Conservation (phyloP, 2,329 filamentous ascomycete genomes). For the Metarhizium album region DNA sequence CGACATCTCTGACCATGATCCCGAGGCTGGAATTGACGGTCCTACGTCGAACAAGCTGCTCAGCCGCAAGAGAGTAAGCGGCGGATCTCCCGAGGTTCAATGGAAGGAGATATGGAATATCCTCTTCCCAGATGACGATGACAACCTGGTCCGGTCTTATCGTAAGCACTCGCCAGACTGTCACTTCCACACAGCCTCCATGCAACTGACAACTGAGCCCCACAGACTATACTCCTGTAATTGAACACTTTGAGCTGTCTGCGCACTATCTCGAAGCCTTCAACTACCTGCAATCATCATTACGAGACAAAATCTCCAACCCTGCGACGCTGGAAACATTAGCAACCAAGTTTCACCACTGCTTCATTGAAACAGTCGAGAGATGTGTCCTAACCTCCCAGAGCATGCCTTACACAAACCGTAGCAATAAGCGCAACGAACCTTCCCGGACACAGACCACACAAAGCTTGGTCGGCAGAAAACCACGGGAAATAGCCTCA, state of each 20-base stretch:
- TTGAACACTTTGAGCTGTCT: slow-evolving; percentile 30
- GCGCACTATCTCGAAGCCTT: slow-evolving; percentile 23
- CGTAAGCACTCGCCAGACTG: slow-evolving; percentile 12
- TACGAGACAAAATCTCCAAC: slow-evolving; percentile 28
- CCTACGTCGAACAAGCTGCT: slow-evolving; percentile 29
- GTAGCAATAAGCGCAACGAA: slow-evolving; percentile 30
- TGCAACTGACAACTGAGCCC: slow-evolving; percentile 2
- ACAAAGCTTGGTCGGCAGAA: slow-evolving; percentile 13
- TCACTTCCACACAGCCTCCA: not conserved
- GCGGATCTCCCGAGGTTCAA: slow-evolving; percentile 26
- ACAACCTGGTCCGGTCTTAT: slow-evolving; percentile 19
- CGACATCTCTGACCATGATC: slow-evolving; percentile 28
- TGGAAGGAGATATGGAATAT: slow-evolving; percentile 33
- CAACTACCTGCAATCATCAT: slow-evolving; percentile 19
- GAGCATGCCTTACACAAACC: slow-evolving; percentile 28
- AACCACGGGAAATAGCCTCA: slow-evolving; percentile 16
- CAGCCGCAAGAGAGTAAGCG: slow-evolving; percentile 28
- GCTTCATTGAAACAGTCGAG: slow-evolving; percentile 28
- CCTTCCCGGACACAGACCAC: slow-evolving; percentile 11
- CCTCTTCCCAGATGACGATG: slow-evolving; percentile 30
- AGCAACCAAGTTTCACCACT: slow-evolving; percentile 28
- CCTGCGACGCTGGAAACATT: slow-evolving; percentile 27
- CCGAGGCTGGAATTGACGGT: slow-evolving; percentile 29
- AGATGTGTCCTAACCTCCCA: slow-evolving; percentile 24
- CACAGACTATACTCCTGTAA: slow-evolving; percentile 29